Evolutionary conservation across 192 early-diverging fungal genomes (phyloP), one percentile per base, ranked within the genome.

Genomic region (Coemansia sp.): DNA sequence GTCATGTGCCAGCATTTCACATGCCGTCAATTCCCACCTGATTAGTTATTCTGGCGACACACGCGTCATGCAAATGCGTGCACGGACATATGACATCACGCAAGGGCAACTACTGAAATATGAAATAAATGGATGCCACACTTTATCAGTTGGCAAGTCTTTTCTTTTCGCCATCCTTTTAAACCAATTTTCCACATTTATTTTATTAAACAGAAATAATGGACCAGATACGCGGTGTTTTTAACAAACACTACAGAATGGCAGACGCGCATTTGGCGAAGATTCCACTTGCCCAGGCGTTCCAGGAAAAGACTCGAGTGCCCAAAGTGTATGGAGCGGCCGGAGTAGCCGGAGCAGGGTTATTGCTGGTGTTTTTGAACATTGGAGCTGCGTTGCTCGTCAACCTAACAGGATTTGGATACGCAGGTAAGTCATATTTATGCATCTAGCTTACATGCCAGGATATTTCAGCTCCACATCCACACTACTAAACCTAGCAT

Each of bases 331-430:
- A 95, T 74, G 59, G 91, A 22, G 87, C 84, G 23, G 54, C 78
- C n/a, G 94, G 90, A 11, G 65, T 83, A 24, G 87, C 75, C 24
- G 70, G 70, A 13, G 65, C 95, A 37, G 47, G 87, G 14, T 8
- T 88, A 57, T 52, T 92, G 16, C 86, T 96, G 67, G 89, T 96
- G 65, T 92, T 97, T 73, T 91, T 98, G 76, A 96, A 98, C 78
- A 73, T 97, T 57, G 88, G 83, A 14, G 87, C 88, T 45, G 75
- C 84, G 38, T 83, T 97, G 41, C 74, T 97, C 39, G 90, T 91
- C 57, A 91, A 93, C 78, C 68, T 92, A 63, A 71, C 94, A 18
- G 95, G 94, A 7, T 97, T 93, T 81, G 78, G 94, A 26, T 98
- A 96, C 79, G 94, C 95, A 56, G 61, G 61, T 62, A 54, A 62